phyloP scores from a whole-genome alignment of 2,329 filamentous ascomycete species.

The Eutypella sp. region DNA sequence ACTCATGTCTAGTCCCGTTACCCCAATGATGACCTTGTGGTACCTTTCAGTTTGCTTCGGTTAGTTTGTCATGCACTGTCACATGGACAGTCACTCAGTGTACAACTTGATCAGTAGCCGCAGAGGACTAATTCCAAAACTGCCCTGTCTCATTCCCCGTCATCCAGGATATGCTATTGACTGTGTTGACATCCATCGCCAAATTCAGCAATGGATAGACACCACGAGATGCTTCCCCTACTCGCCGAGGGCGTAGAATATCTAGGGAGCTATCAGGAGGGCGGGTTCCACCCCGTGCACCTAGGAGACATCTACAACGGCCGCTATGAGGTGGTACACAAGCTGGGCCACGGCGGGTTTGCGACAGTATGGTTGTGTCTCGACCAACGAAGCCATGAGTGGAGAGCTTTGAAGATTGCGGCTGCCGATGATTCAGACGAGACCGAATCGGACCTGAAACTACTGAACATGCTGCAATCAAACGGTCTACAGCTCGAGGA shows the following conservation, averaged over 20 bases:
- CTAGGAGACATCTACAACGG: constrained; percentile 32
- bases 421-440: constrained; percentile 4
- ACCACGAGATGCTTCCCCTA: background rate
- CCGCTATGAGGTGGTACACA: constrained; percentile 32
- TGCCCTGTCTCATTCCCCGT: no score
- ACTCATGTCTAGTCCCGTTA: no score
- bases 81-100: no score
- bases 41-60: no score
- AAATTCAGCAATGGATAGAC: no score
- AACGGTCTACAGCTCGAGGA: background rate
- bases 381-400: background rate
- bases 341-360: constrained; percentile 33
- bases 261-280: constrained; percentile 17
- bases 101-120: no score
- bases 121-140: no score
- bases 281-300: constrained; percentile 32
- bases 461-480: background rate
- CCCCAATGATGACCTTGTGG: no score
- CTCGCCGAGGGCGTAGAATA: background rate
- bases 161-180: no score
- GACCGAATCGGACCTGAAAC: constrained; percentile 3
- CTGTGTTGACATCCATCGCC: no score
- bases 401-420: constrained; percentile 11
- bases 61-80: no score
- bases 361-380: constrained; percentile 36